Percentiles rank a stretch among this genome's conserved stretches.
Conservation (phyloP, 164 flowering plant genomes). For the Vitis riparia region DNA sequence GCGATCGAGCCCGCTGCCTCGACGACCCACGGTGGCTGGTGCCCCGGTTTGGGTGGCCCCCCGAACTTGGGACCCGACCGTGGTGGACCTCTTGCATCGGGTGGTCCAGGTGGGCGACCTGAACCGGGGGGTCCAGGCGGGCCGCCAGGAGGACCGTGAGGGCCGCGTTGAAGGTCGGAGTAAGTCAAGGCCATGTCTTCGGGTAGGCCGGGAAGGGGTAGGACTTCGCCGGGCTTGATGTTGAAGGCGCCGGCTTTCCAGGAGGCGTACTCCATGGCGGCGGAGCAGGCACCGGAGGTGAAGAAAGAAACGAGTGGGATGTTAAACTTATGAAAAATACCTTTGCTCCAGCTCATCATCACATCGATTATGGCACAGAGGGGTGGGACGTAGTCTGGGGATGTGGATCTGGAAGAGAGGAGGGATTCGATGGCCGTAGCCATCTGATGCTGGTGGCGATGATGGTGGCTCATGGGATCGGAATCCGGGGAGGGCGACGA, state of each 20-base stretch:
- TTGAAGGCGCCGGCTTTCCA: slow-evolving; percentile 17
- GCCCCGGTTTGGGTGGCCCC: slow-evolving; percentile 21
- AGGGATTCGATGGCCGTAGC: slow-evolving; percentile 8
- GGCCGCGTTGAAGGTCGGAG: slow-evolving; percentile 22
- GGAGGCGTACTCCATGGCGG: slow-evolving; percentile 29
- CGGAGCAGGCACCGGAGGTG: slow-evolving; percentile 36
- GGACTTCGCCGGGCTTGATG: slow-evolving; percentile 28
- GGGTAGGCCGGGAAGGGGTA: slow-evolving; percentile 32
- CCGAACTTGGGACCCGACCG: background rate
- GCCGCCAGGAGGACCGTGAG: slow-evolving; percentile 5
- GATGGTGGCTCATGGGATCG: slow-evolving; percentile 1
- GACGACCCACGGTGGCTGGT: slow-evolving; percentile 46
- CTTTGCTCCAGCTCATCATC: slow-evolving; percentile 22
- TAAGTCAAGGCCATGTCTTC: slow-evolving; percentile 23
- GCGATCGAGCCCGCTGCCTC: slow-evolving; percentile 40
- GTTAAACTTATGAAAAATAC: slow-evolving; percentile 13
- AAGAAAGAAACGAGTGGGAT: slow-evolving; percentile 27
- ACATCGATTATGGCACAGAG: slow-evolving; percentile 22
- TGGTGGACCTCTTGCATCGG: background rate
- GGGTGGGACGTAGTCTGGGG: background rate
- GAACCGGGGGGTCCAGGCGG: background rate
- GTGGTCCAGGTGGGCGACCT: background rate
- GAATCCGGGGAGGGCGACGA: background rate
- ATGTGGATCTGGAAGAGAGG: background rate
- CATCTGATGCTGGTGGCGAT: slow-evolving; percentile 2